Percentiles rank a stretch among this genome's conserved stretches.
Conservation (phyloP, 2,329 filamentous ascomycete species). For the Pseudopyrenochaeta lycopersici region DNA sequence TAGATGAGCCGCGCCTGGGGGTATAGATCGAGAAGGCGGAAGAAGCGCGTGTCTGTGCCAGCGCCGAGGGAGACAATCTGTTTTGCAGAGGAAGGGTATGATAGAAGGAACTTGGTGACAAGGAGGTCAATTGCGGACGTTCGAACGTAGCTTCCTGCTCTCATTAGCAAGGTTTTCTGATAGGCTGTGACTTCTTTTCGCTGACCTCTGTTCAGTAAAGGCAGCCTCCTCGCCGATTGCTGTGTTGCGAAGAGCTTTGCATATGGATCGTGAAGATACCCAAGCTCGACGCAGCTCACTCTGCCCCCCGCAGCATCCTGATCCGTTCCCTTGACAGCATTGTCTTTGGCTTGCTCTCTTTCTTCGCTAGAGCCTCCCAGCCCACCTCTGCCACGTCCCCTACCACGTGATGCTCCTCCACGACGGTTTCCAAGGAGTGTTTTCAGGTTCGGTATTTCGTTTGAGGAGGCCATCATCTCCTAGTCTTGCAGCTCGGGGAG, state of each 20-base stretch:
- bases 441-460: slow-evolving; percentile 81
- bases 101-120: slow-evolving; percentile 73
- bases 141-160: slow-evolving; percentile 86
- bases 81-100: slow-evolving; percentile 53
- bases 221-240: slow-evolving; percentile 71
- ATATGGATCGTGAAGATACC: slow-evolving; percentile 85
- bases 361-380: slow-evolving; percentile 34
- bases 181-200: not conserved
- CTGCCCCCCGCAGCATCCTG: slow-evolving; percentile 89
- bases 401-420: slow-evolving; percentile 57
- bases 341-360: slow-evolving; percentile 65
- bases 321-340: slow-evolving; percentile 86
- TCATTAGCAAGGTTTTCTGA: slow-evolving; percentile 1
- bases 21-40: slow-evolving; percentile 71
- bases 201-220: slow-evolving; percentile 91
- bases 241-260: slow-evolving; percentile 73
- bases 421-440: slow-evolving; percentile 64
- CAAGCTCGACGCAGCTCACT: slow-evolving; percentile 84
- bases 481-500: slow-evolving; percentile 24
- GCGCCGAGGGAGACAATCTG: slow-evolving; percentile 94
- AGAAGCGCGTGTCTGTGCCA: slow-evolving; percentile 89
- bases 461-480: slow-evolving; percentile 67
- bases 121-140: slow-evolving; percentile 84
- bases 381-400: slow-evolving; percentile 52
- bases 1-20: slow-evolving; percentile 68